Conservation (phyloP, 75 land plant species). For the Sequoiadendron giganteum region DNA sequence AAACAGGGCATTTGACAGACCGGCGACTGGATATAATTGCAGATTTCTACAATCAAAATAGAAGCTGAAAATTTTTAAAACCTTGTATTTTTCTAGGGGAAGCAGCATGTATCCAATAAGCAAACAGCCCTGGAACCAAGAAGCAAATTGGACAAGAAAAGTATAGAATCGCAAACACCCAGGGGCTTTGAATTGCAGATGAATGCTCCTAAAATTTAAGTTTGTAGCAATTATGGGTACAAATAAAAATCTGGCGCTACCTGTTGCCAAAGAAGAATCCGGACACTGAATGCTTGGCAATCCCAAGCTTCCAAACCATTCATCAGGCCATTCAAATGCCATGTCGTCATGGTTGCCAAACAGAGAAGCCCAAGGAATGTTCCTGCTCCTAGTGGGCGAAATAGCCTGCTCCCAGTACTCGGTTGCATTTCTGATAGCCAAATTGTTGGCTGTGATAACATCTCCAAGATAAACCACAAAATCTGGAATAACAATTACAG, state of each 20-base stretch:
- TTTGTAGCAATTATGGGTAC: background rate
- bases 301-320: slow-evolving; percentile 80
- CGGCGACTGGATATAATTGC: background rate
- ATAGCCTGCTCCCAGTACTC: slow-evolving; percentile 79
- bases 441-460: slow-evolving; percentile 85
- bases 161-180: background rate
- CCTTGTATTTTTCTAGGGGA: background rate
- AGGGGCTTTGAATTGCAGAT: background rate
- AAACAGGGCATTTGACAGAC: background rate
- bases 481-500: slow-evolving; percentile 42
- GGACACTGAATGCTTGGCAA: slow-evolving; percentile 53
- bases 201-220: background rate
- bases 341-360: slow-evolving; percentile 99
- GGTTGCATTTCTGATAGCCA: slow-evolving; percentile 67
- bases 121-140: background rate
- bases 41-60: background rate
- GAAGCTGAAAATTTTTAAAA: background rate
- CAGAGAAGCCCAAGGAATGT: slow-evolving; percentile 82
- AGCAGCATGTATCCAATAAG: background rate
- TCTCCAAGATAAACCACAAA: slow-evolving; percentile 92
- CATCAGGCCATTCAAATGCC: slow-evolving; percentile 76
- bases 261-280: slow-evolving; percentile 17
- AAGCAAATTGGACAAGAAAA: background rate
- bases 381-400: slow-evolving; percentile 51
- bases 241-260: slow-evolving; percentile 10